Evolutionary conservation across 805 yeast species (phyloP).

Genomic region (Grigorovia yakushimaensis): DNA sequence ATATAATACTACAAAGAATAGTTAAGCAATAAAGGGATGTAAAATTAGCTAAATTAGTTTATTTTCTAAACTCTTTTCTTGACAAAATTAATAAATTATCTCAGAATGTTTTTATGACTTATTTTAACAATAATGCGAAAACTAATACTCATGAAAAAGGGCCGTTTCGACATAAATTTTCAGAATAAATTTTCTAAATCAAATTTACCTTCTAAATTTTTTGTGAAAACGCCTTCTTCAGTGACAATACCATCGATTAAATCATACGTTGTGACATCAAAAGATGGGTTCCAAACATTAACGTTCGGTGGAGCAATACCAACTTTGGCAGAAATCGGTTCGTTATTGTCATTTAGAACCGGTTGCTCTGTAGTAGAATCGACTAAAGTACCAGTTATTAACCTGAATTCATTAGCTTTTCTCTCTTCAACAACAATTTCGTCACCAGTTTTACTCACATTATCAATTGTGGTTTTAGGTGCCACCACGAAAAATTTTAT

Average conservation of each 20-base stretch:
- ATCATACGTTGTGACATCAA: slow-evolving; percentile 82
- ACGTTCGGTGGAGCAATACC: slow-evolving; percentile 81
- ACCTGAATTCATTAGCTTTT: slow-evolving; percentile 68
- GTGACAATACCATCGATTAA: slow-evolving; percentile 85
- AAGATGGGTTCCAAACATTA: slow-evolving; percentile 91
- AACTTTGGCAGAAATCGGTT: slow-evolving; percentile 40
- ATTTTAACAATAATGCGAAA: too few relatives aligned
- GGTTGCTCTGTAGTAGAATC: slow-evolving; percentile 20
- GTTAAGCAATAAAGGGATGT: not conserved
- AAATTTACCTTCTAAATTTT: slow-evolving; percentile 43
- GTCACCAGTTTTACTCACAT: slow-evolving; percentile 53
- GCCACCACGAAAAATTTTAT: slow-evolving; percentile 90
- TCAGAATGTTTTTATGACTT: too few relatives aligned
- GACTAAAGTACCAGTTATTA: slow-evolving; percentile 59
- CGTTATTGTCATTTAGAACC: slow-evolving; percentile 17
- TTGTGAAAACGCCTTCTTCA: slow-evolving; percentile 53
- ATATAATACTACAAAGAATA: not conserved
- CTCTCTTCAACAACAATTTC: slow-evolving; percentile 82
- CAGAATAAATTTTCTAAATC: slow-evolving; percentile 28
- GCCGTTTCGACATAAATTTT: not conserved
- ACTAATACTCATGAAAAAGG: too few relatives aligned
- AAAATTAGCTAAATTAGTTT: slow-evolving; percentile 35
- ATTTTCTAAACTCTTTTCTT: slow-evolving; percentile 43
- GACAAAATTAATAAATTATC: too few relatives aligned
- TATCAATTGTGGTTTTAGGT: slow-evolving; percentile 85